Percentiles rank a stretch among this genome's conserved stretches.
Evolutionary conservation across 2,329 filamentous ascomycete genomes (phyloP).

Genomic region (Neofusicoccum parvum): DNA sequence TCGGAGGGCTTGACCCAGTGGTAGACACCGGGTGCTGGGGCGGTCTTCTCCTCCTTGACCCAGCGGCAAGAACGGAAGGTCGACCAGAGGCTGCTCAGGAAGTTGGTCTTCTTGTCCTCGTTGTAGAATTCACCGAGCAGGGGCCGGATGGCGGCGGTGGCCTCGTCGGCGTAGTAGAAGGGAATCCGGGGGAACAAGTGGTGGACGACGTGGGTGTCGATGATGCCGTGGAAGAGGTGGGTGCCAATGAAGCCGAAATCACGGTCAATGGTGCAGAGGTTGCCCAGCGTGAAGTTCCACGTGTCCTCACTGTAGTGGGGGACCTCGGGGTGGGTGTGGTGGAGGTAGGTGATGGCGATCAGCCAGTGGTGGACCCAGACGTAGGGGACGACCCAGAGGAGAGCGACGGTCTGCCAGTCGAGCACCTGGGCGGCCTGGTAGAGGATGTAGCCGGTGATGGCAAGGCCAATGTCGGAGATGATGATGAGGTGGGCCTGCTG

Average conservation of each 20-base stretch:
- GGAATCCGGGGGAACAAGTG: conserved; percentile 64
- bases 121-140: conserved; percentile 60
- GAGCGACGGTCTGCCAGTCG: conserved; percentile 52
- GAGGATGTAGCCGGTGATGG: conserved; percentile 51
- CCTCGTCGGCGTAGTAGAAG: conserved; percentile 63
- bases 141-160: conserved; percentile 59
- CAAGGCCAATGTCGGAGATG: conserved; percentile 63
- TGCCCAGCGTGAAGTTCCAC: conserved; percentile 66
- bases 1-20: conserved; percentile 9
- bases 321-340: conserved; percentile 65
- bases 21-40: background rate
- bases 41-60: conserved; percentile 17
- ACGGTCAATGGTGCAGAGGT: conserved; percentile 64
- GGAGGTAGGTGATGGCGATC: conserved; percentile 74
- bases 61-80: conserved; percentile 18
- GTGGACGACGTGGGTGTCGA: conserved; percentile 66
- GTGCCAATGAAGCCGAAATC: conserved; percentile 66
- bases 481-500: conserved; percentile 60
- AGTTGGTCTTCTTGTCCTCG: conserved; percentile 35
- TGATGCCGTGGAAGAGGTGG: conserved; percentile 68
- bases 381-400: conserved; percentile 67
- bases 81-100: conserved; percentile 17
- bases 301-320: conserved; percentile 61
- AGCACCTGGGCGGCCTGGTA: conserved; percentile 57
- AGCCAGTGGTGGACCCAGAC: conserved; percentile 74